Evolutionary conservation across 2,329 filamentous ascomycete genomes (phyloP).

Genomic region (Cercospora zeae-maydis): DNA sequence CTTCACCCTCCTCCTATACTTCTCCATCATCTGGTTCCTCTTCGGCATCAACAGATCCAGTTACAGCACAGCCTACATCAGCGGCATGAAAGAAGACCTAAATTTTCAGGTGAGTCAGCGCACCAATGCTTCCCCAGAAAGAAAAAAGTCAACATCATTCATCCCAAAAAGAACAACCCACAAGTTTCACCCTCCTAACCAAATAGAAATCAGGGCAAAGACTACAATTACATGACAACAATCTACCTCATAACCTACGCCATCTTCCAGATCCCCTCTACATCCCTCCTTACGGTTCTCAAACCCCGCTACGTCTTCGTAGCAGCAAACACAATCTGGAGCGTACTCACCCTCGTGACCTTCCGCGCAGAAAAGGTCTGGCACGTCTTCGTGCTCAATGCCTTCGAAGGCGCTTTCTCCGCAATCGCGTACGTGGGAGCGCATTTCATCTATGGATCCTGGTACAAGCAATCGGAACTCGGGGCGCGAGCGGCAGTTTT

Average conservation of each 20-base stretch:
- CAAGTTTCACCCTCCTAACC: not conserved
- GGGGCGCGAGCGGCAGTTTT: slow-evolving; percentile 44
- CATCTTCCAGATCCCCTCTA: slow-evolving; percentile 46
- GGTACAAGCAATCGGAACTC: slow-evolving; percentile 46
- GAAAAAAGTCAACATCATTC: too few species aligned
- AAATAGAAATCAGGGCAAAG: slow-evolving; percentile 15
- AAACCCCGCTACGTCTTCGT: slow-evolving; percentile 46
- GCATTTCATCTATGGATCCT: slow-evolving; percentile 46
- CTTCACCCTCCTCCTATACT: slow-evolving; percentile 35
- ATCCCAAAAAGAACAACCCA: not conserved
- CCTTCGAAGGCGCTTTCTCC: slow-evolving; percentile 45
- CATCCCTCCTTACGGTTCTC: slow-evolving; percentile 39
- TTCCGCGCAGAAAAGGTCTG: slow-evolving; percentile 44
- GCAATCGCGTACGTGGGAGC: slow-evolving; percentile 44
- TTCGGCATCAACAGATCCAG: slow-evolving; percentile 47
- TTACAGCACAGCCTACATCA: slow-evolving; percentile 50
- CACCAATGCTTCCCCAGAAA: too few species aligned
- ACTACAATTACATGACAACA: slow-evolving; percentile 24
- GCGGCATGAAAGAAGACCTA: slow-evolving; percentile 53
- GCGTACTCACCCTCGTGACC: slow-evolving; percentile 44
- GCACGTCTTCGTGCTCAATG: slow-evolving; percentile 46
- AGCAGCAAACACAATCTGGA: slow-evolving; percentile 44
- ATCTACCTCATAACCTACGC: slow-evolving; percentile 41
- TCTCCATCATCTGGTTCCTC: slow-evolving; percentile 49
- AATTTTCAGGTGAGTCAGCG: slow-evolving; percentile 37